A percentile compares a stretch with the other conserved stretches of the same genome.
Conservation (phyloP, 2,329 filamentous ascomycete genomes). For the Huntiella decipiens region DNA sequence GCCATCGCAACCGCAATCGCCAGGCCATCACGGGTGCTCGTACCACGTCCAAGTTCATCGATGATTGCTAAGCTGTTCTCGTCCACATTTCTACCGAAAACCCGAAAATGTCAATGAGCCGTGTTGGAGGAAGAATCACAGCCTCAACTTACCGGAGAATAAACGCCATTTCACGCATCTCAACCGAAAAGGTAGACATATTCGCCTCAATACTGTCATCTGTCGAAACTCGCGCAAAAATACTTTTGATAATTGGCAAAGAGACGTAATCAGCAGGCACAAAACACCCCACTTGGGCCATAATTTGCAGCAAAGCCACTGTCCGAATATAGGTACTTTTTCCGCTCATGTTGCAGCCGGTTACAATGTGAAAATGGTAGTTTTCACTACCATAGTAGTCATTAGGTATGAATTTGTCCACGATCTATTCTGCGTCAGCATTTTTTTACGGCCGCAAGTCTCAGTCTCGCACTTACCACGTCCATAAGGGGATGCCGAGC, state of each 20-base stretch:
- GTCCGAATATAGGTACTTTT: constrained; percentile 91
- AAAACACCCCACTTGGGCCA: constrained; percentile 86
- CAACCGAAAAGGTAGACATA: constrained; percentile 77
- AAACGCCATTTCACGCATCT: constrained; percentile 93
- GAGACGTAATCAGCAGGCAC: constrained; percentile 72
- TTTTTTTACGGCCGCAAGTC: neutral
- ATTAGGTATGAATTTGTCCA: constrained; percentile 60
- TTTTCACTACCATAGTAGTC: constrained; percentile 72
- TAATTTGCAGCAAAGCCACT: constrained; percentile 66
- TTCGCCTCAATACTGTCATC: constrained; percentile 82
- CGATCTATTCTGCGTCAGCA: constrained; percentile 11
- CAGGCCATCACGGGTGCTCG: constrained; percentile 71
- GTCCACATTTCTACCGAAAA: constrained; percentile 45
- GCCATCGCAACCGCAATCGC: constrained; percentile 80
- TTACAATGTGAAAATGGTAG: constrained; percentile 77
- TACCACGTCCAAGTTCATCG: constrained; percentile 82
- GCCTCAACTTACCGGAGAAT: constrained; percentile 41
- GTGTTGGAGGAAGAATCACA: neutral
- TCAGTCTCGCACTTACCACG: constrained; percentile 24
- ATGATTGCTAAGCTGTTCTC: constrained; percentile 61
- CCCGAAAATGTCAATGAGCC: neutral
- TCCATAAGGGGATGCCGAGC: constrained; percentile 67
- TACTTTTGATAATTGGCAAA: constrained; percentile 59
- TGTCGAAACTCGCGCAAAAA: constrained; percentile 75
- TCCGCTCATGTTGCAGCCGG: constrained; percentile 94